These are phyloP conservation scores for Eucalyptus fibrosa DNA, from an alignment of 345 rosid genomes.

Conservation along the genomic window DNA sequence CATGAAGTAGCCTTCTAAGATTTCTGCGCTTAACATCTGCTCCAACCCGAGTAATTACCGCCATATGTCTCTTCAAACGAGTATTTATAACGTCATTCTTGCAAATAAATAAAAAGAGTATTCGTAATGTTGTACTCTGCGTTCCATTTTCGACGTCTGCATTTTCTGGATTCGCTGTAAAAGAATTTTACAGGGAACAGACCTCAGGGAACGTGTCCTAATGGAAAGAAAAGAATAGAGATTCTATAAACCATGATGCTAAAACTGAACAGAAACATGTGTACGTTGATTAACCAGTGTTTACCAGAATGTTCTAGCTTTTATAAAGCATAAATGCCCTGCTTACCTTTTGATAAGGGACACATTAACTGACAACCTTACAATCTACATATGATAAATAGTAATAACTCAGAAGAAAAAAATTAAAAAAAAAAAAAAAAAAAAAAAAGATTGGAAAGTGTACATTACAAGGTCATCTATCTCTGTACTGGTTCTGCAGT, in stretches of 20 bases:
- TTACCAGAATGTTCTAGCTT: not conserved
- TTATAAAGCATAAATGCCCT: not conserved
- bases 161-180: not conserved
- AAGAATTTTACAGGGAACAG: not conserved
- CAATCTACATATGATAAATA: not conserved
- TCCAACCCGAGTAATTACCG: not conserved
- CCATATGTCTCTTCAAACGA: not conserved
- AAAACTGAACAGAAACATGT: not conserved
- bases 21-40: not conserved
- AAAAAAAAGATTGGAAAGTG: not conserved
- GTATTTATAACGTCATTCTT: not conserved
- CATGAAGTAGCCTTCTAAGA: not conserved
- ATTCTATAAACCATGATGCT: not conserved
- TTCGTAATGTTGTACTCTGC: not conserved
- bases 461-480: not conserved
- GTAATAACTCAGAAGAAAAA: not conserved
- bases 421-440: too few species aligned
- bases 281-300: not conserved
- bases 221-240: not conserved
- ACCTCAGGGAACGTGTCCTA: not conserved
- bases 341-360: not conserved
- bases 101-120: not conserved
- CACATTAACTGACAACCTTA: not conserved
- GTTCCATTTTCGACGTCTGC: not conserved
- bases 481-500: conserved; percentile 34